Evolutionary conservation across 345 rosid species (phyloP).

Genomic region (Eucalyptus regnans): DNA sequence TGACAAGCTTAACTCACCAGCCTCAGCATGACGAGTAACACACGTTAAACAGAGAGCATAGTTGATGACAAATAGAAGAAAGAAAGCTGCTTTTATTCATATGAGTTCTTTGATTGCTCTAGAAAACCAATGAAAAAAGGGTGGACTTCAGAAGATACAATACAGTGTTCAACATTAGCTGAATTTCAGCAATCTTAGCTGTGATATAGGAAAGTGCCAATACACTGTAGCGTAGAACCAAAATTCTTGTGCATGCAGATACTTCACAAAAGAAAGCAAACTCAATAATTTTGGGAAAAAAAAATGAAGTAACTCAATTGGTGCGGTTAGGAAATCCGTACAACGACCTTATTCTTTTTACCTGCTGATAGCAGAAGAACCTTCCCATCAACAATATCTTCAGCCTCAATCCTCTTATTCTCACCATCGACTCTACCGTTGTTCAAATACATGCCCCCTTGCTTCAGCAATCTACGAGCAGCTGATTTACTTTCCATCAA

Average conservation of each 20-base stretch:
- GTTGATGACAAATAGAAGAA: background rate
- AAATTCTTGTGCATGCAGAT: background rate
- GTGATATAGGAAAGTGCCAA: background rate
- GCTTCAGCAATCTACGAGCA: slow-evolving; percentile 74
- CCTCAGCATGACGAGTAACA: background rate
- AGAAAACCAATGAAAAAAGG: background rate
- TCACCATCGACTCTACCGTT: slow-evolving; percentile 74
- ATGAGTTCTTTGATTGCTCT: background rate
- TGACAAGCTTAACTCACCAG: background rate
- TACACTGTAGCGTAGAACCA: background rate
- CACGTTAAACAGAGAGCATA: background rate
- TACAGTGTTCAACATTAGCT: background rate
- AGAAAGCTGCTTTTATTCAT: background rate
- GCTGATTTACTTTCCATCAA: slow-evolving; percentile 83
- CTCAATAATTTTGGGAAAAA: background rate
- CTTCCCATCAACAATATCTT: slow-evolving; percentile 78
- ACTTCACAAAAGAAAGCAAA: background rate
- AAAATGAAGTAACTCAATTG: background rate
- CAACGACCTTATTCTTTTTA: slow-evolving; percentile 87
- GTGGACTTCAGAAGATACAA: background rate
- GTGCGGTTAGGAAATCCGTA: slow-evolving; percentile 49
- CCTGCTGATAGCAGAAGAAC: slow-evolving; percentile 90
- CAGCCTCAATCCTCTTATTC: slow-evolving; percentile 50
- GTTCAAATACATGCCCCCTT: slow-evolving; percentile 95
- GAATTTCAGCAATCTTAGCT: background rate